Percentiles rank a stretch among this genome's conserved stretches.
These are phyloP conservation scores for Favolaschia claudopus DNA, from an alignment of 768 basidiomycete genomes.

Conservation along the genomic window DNA sequence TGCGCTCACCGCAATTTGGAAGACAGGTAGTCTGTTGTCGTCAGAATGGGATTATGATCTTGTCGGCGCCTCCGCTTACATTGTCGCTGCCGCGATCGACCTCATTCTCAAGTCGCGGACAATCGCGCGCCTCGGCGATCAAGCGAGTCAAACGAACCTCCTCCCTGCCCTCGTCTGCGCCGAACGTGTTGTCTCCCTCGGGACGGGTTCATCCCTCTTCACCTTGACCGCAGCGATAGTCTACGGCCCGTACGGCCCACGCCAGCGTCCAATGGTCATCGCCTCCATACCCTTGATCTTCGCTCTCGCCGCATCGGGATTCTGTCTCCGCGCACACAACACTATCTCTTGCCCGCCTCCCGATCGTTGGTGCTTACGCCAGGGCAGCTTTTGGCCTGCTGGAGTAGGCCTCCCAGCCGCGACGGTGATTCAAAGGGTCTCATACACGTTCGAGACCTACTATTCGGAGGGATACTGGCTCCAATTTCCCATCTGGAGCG, in stretches of 20 bases:
- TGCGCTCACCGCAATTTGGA: background rate
- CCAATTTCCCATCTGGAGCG: no score
- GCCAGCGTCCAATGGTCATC: background rate
- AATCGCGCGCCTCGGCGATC: slow-evolving; percentile 2
- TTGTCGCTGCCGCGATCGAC: background rate
- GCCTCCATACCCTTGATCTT: background rate
- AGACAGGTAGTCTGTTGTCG: background rate
- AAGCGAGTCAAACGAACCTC: background rate
- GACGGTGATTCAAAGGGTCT: no score
- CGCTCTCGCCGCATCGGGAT: slow-evolving; percentile 1
- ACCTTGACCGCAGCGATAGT: background rate
- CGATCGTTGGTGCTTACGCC: background rate
- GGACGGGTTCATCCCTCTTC: background rate
- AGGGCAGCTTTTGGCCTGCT: no score
- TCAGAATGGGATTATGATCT: slow-evolving; percentile 3
- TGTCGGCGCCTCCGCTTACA: background rate
- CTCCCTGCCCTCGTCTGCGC: background rate
- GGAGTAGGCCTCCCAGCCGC: no score
- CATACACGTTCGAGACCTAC: no score
- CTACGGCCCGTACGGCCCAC: background rate
- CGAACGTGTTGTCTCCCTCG: background rate
- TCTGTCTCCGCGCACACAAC: background rate
- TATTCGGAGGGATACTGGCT: no score
- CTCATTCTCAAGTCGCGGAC: background rate
- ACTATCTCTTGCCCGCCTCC: background rate